Evolutionary conservation across 495 filamentous ascomycete genomes (phyloP).

Genomic region (Aspergillus leporis): DNA sequence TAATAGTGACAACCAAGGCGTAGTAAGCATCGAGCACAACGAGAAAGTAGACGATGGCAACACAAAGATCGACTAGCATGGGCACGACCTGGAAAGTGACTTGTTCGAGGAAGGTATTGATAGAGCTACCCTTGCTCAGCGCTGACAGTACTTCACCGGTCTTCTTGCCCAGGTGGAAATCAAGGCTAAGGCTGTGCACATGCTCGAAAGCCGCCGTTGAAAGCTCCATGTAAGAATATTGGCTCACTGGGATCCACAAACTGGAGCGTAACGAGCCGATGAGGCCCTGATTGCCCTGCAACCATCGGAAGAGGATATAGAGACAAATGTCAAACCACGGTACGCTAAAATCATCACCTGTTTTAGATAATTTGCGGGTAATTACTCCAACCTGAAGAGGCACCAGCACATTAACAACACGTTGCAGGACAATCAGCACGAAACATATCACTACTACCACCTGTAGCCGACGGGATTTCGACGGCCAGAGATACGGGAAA

Average conservation of each 20-base stretch:
- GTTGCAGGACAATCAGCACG: conserved; percentile 70
- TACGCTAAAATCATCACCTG: conserved; percentile 46
- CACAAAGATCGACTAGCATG: conserved; percentile 86
- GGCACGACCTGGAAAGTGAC: conserved; percentile 93
- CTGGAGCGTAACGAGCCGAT: conserved; percentile 78
- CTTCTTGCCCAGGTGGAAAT: conserved; percentile 95
- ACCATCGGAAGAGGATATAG: conserved; percentile 77
- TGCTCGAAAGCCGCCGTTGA: conserved; percentile 96
- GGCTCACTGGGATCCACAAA: conserved; percentile 93
- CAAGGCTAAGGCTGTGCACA: conserved; percentile 89
- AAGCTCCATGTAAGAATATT: conserved; percentile 93
- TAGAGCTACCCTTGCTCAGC: conserved; percentile 90
- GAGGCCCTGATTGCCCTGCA: conserved; percentile 86
- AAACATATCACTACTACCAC: conserved; percentile 79
- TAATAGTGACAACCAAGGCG: conserved; percentile 83
- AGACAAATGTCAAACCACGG: conserved; percentile 74
- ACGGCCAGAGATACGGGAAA: conserved; percentile 93
- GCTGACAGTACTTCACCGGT: conserved; percentile 95
- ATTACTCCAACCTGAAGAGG: conserved; percentile 75
- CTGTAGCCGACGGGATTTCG: conserved; percentile 70
- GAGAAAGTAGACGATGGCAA: conserved; percentile 86
- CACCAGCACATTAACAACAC: conserved; percentile 77
- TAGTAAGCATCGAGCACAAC: conserved; percentile 82
- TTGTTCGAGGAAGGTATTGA: conserved; percentile 95
- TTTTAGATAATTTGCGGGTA: conserved; percentile 60